Percentiles rank a stretch among this genome's conserved stretches.
These are phyloP conservation scores for Crataegus laevigata DNA, from an alignment of 306 rosid genomes.

Conservation along the genomic window DNA sequence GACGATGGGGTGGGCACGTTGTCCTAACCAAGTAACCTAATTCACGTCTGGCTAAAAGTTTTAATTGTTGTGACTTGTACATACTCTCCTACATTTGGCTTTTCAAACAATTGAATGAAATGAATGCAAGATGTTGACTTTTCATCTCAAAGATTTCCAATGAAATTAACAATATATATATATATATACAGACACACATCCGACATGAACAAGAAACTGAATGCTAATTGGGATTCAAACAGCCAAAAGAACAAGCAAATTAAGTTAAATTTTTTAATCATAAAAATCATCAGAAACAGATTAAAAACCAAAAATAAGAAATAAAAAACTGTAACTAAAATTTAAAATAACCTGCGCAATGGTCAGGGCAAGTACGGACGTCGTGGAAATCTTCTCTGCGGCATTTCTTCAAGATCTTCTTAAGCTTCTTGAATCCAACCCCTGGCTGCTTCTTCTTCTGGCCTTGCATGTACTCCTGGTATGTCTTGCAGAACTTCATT, in stretches of 20 bases:
- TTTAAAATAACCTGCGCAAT: conserved; percentile 51
- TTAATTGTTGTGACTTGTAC: background rate
- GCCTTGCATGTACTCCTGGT: conserved; percentile 72
- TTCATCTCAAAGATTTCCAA: background rate
- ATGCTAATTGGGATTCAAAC: background rate
- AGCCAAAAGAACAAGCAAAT: background rate
- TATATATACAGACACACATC: background rate
- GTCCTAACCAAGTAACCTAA: too few species aligned
- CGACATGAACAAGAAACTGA: background rate
- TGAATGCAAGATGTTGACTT: background rate
- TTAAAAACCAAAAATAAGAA: background rate
- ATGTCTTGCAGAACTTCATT: conserved; percentile 95
- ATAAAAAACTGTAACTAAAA: background rate
- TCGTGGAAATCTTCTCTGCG: conserved; percentile 24
- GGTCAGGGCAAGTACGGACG: conserved; percentile 48
- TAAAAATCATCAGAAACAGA: background rate
- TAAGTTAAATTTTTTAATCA: background rate
- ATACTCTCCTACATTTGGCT: background rate
- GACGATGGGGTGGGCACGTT: background rate
- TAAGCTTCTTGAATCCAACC: conserved; percentile 82
- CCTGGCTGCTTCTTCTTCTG: conserved; percentile 68
- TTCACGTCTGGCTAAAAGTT: too few species aligned
- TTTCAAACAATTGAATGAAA: background rate
- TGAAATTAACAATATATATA: background rate
- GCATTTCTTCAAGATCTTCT: conserved; percentile 79